A percentile compares a stretch with the other conserved stretches of the same genome.
Evolutionary conservation across 805 yeast species (phyloP).

Genomic region (Blastobotrys muscicola): DNA sequence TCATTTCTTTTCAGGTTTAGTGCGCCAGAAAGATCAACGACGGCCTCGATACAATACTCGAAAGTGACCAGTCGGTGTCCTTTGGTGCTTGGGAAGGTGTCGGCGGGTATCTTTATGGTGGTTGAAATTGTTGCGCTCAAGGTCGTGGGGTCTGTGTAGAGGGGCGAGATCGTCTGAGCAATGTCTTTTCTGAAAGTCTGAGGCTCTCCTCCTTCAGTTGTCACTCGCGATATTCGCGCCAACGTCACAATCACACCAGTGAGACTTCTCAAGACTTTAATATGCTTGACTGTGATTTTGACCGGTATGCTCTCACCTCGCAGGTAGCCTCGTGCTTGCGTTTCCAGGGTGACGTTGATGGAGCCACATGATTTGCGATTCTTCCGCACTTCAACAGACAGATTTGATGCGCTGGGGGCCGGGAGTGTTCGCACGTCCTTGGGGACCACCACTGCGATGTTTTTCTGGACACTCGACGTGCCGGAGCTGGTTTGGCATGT

Average conservation of each 20-base stretch:
- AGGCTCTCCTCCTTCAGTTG: slow-evolving; percentile 46
- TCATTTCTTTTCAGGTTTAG: slow-evolving; percentile 19
- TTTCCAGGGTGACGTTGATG: slow-evolving; percentile 32
- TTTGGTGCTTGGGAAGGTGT: slow-evolving; percentile 74
- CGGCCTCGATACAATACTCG: slow-evolving; percentile 75
- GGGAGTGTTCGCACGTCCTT: slow-evolving; percentile 62
- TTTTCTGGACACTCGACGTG: slow-evolving; percentile 39
- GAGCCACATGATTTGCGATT: slow-evolving; percentile 32
- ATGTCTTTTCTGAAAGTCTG: slow-evolving; percentile 73
- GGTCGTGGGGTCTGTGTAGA: slow-evolving; percentile 64
- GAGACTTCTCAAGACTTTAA: slow-evolving; percentile 57
- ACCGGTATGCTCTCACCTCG: slow-evolving; percentile 77
- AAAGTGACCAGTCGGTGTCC: slow-evolving; percentile 66
- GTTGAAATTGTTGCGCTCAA: slow-evolving; percentile 50
- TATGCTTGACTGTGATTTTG: slow-evolving; percentile 55
- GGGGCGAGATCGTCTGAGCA: slow-evolving; percentile 65
- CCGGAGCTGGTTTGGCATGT: slow-evolving; percentile 12
- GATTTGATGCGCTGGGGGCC: slow-evolving; percentile 54
- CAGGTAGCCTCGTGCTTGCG: slow-evolving; percentile 59
- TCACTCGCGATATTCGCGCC: slow-evolving; percentile 67
- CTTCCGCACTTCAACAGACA: slow-evolving; percentile 47
- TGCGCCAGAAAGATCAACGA: slow-evolving; percentile 68
- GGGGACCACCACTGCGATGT: slow-evolving; percentile 57
- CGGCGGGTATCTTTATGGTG: slow-evolving; percentile 65
- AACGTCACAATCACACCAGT: slow-evolving; percentile 72